Evolutionary conservation across 2,329 filamentous ascomycete species (phyloP).

Genomic region (Ophiostoma ips): DNA sequence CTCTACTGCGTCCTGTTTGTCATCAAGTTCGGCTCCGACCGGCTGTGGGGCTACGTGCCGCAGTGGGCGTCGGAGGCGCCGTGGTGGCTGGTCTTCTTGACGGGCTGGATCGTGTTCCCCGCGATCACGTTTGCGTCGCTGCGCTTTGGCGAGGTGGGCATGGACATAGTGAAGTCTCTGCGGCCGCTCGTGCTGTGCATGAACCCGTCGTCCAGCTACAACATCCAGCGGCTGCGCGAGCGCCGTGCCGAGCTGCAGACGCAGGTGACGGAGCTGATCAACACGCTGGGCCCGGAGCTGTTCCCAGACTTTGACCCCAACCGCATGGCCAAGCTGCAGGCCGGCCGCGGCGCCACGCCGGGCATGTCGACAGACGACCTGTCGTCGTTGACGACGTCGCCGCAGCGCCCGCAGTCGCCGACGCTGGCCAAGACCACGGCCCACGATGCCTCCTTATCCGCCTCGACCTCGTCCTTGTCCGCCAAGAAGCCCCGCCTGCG

Average conservation of each 20-base stretch:
- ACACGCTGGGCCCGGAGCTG: slow-evolving; percentile 86
- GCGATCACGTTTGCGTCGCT: slow-evolving; percentile 84
- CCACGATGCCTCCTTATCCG: slow-evolving; percentile 3
- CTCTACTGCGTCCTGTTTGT: slow-evolving; percentile 65
- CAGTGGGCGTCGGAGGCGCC: slow-evolving; percentile 48
- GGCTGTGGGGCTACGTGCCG: slow-evolving; percentile 70
- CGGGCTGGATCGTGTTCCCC: slow-evolving; percentile 69
- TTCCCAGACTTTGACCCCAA: slow-evolving; percentile 88
- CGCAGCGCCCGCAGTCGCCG: not conserved
- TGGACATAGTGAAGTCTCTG: slow-evolving; percentile 95
- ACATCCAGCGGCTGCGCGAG: slow-evolving; percentile 62
- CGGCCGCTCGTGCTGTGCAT: slow-evolving; percentile 76
- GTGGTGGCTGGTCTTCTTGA: slow-evolving; percentile 53
- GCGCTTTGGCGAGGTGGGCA: slow-evolving; percentile 91
- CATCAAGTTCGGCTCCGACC: slow-evolving; percentile 66
- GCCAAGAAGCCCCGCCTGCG: slow-evolving; percentile 17
- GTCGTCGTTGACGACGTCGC: not conserved
- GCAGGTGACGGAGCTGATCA: slow-evolving; percentile 84
- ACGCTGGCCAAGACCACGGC: not conserved
- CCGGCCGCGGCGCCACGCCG: slow-evolving; percentile 19
- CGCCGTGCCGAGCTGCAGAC: slow-evolving; percentile 60
- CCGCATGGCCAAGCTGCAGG: slow-evolving; percentile 50
- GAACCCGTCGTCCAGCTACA: slow-evolving; percentile 71
- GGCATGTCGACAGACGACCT: slow-evolving; percentile 11
- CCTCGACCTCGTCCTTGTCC: not conserved